These are phyloP conservation scores for Aureobasidium sp. DNA, from an alignment of 2,329 filamentous ascomycete genomes.

Conservation along the genomic window DNA sequence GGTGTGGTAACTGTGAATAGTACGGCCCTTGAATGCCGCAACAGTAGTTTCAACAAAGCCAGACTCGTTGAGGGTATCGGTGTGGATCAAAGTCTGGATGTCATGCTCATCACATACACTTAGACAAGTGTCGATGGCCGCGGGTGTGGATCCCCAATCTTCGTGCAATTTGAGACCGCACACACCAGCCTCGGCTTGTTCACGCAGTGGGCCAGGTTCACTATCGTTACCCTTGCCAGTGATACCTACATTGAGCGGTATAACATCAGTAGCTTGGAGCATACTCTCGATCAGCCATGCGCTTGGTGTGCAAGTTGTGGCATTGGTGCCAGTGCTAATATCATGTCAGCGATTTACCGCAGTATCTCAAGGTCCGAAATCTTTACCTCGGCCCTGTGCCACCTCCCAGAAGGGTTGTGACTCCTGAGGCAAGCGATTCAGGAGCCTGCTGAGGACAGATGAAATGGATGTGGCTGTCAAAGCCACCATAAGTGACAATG, in stretches of 20 bases:
- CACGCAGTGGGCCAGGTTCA: conserved; percentile 57
- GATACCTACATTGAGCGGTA: conserved; percentile 83
- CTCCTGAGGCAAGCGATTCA: conserved; percentile 73
- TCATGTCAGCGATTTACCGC: background rate
- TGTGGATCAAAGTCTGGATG: conserved; percentile 89
- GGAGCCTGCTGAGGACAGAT: conserved; percentile 89
- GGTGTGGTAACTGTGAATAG: conserved; percentile 95
- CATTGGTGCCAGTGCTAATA: conserved; percentile 69
- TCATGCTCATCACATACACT: conserved; percentile 82
- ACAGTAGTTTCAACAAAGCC: conserved; percentile 95
- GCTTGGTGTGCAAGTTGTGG: conserved; percentile 88
- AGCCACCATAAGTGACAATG: conserved; percentile 82
- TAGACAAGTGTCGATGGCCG: conserved; percentile 82
- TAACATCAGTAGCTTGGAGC: conserved; percentile 73
- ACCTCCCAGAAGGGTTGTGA: conserved; percentile 85
- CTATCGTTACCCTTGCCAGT: conserved; percentile 92
- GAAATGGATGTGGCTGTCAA: conserved; percentile 87
- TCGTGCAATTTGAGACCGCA: conserved; percentile 92
- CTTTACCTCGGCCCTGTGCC: conserved; percentile 77
- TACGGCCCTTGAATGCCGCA: conserved; percentile 72
- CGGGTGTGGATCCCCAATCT: conserved; percentile 89
- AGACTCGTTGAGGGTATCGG: conserved; percentile 91
- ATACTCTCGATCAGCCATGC: conserved; percentile 77
- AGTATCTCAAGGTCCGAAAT: too few relatives aligned
- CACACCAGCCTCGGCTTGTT: conserved; percentile 75